A percentile compares a stretch with the other conserved stretches of the same genome.
These are phyloP conservation scores for Fusarium coffeatum DNA, from an alignment of 2,329 filamentous ascomycete species.

Conservation along the genomic window DNA sequence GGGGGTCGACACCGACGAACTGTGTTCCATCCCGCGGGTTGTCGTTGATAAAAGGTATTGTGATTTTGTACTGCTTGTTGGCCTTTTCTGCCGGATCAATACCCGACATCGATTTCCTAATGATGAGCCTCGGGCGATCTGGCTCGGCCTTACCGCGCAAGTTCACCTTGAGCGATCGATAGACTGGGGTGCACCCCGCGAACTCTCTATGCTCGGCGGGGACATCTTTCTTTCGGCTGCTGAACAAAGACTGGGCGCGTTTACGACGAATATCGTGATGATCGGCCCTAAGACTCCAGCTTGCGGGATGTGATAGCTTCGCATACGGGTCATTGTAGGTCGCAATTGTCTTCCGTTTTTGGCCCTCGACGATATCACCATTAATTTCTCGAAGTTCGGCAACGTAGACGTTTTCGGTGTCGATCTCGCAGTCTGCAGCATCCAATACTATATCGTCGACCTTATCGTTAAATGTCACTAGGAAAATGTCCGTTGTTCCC, in stretches of 20 bases:
- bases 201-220: slow-evolving; percentile 66
- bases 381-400: slow-evolving; percentile 53
- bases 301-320: slow-evolving; percentile 68
- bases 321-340: slow-evolving; percentile 74
- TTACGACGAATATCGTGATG: slow-evolving; percentile 81
- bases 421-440: slow-evolving; percentile 71
- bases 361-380: slow-evolving; percentile 52
- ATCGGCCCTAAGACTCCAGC: slow-evolving; percentile 73
- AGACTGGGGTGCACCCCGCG: slow-evolving; percentile 66
- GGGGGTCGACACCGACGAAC: slow-evolving; percentile 85
- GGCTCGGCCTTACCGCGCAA: slow-evolving; percentile 55
- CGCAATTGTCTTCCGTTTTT: slow-evolving; percentile 55
- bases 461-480: slow-evolving; percentile 72
- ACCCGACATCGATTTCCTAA: slow-evolving; percentile 57
- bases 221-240: slow-evolving; percentile 64
- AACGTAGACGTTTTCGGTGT: slow-evolving; percentile 65
- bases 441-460: slow-evolving; percentile 70
- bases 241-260: slow-evolving; percentile 68
- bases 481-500: slow-evolving; percentile 83
- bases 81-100: slow-evolving; percentile 53
- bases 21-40: slow-evolving; percentile 88
- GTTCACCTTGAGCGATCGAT: slow-evolving; percentile 63
- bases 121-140: slow-evolving; percentile 56
- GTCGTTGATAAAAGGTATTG: slow-evolving; percentile 81
- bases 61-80: slow-evolving; percentile 61